These are phyloP conservation scores for Besnoitia besnoiti DNA, from an alignment of 169 alveolate species.

Conservation along the genomic window DNA sequence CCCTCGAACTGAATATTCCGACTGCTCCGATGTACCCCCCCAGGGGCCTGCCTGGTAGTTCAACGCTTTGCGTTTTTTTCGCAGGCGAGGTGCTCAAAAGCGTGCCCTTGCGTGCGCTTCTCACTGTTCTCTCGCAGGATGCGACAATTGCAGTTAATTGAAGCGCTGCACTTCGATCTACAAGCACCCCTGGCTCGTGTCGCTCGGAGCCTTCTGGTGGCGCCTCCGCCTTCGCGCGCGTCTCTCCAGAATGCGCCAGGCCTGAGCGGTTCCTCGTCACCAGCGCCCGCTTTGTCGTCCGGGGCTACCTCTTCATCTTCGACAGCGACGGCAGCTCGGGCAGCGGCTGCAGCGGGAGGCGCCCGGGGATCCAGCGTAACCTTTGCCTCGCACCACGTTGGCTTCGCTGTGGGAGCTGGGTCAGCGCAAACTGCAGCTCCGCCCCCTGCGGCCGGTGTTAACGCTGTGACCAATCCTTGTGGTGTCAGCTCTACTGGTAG, in stretches of 20 bases:
- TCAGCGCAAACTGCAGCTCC: neutral
- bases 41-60: no score
- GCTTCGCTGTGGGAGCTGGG: neutral
- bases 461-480: neutral
- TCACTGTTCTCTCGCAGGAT: conserved; percentile 44
- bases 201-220: conserved; percentile 19
- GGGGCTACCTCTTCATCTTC: neutral
- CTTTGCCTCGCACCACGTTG: neutral
- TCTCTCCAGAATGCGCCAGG: neutral
- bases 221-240: conserved; percentile 25
- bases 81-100: no score
- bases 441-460: neutral
- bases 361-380: neutral
- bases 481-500: neutral
- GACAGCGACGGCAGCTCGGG: neutral
- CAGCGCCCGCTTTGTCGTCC: neutral
- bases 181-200: conserved; percentile 48
- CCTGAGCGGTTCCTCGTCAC: neutral
- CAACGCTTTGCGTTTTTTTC: no score
- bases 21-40: no score
- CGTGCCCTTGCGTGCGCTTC: neutral
- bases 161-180: conserved; percentile 54
- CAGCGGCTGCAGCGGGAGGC: neutral
- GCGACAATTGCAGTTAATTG: conserved; percentile 52
- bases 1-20: no score